These are phyloP conservation scores for Biscogniauxia sp. DNA, from an alignment of 2,329 filamentous ascomycete genomes.

Conservation along the genomic window DNA sequence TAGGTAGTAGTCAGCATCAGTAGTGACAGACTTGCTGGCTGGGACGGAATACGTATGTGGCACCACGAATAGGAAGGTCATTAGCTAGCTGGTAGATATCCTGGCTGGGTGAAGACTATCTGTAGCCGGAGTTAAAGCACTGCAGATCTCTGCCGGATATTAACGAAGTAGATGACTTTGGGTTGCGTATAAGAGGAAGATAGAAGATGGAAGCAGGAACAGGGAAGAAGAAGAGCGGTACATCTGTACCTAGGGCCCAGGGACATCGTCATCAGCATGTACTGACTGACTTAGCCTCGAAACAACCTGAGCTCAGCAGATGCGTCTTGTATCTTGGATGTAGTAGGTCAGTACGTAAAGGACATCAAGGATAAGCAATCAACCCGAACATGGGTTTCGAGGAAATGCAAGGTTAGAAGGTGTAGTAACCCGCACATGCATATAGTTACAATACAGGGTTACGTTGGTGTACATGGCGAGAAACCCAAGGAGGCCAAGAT, in stretches of 20 bases:
- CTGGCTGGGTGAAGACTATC: background rate
- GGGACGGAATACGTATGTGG: background rate
- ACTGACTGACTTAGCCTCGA: background rate
- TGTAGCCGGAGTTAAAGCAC: background rate
- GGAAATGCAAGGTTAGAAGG: background rate
- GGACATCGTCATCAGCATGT: background rate
- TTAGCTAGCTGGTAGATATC: background rate
- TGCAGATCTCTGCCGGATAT: background rate
- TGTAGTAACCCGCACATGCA: background rate
- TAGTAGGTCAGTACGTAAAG: background rate
- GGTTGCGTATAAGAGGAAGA: too few species aligned
- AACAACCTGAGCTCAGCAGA: background rate
- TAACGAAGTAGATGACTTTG: background rate
- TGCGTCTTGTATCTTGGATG: background rate
- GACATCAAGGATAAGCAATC: background rate
- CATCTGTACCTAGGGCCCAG: background rate
- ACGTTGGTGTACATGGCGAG: background rate
- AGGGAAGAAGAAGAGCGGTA: too few species aligned
- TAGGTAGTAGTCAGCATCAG: background rate
- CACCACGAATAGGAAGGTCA: background rate
- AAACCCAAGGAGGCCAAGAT: background rate
- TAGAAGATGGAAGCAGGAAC: too few species aligned
- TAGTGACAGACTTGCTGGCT: background rate
- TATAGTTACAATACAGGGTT: background rate
- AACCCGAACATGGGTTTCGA: background rate